These are phyloP conservation scores for Stenocarpella maydis DNA, from an alignment of 2,329 filamentous ascomycete species.

Conservation along the genomic window DNA sequence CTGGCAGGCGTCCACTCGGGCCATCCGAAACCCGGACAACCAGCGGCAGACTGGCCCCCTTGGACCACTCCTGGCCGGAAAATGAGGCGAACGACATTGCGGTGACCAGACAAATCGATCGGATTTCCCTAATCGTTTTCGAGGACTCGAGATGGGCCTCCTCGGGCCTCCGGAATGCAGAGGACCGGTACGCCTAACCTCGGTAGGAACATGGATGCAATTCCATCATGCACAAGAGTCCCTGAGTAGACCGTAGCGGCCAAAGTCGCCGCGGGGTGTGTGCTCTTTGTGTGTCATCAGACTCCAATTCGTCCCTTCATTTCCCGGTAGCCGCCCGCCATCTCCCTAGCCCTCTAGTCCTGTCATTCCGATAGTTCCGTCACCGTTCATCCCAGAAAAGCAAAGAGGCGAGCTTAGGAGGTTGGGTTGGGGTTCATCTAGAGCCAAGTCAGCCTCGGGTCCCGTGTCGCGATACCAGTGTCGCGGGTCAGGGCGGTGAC, in stretches of 20 bases:
- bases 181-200: conserved; percentile 33
- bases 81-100: background rate
- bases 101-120: conserved; percentile 34
- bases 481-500: background rate
- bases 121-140: conserved; percentile 36
- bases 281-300: conserved; percentile 13
- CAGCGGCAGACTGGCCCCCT: background rate
- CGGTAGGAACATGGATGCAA: conserved; percentile 34
- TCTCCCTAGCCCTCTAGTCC: conserved; percentile 31
- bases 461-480: too few relatives aligned
- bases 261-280: conserved; percentile 24
- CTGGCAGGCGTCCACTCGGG: background rate
- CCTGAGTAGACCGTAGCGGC: conserved; percentile 26
- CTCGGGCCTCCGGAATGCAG: conserved; percentile 32
- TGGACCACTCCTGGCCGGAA: too few relatives aligned
- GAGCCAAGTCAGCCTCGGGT: conserved; percentile 26
- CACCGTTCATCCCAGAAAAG: conserved; percentile 33
- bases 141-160: conserved; percentile 32
- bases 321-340: conserved; percentile 23
- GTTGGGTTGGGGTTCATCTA: conserved; percentile 38
- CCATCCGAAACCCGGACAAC: too few relatives aligned
- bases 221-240: conserved; percentile 31
- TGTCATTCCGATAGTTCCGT: conserved; percentile 30
- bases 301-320: conserved; percentile 31
- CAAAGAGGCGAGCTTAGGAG: conserved; percentile 33